phyloP scores from a whole-genome alignment of 2,329 filamentous ascomycete genomes.

The Xylariales sp. region DNA sequence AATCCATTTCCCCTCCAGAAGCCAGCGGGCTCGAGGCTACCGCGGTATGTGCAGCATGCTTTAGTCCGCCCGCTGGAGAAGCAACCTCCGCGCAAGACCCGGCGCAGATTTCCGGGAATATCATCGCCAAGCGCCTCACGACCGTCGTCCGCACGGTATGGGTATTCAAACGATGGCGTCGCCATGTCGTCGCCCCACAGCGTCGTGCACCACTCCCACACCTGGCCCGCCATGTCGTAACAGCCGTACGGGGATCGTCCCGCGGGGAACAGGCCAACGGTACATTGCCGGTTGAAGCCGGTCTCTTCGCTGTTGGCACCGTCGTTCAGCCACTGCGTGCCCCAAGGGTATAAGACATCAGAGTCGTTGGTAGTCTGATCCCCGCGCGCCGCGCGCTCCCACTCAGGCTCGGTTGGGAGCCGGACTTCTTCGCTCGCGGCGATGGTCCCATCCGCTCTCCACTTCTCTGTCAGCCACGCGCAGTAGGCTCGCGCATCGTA shows the following conservation, averaged over 20 bases:
- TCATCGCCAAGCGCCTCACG: background rate
- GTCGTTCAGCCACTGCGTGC: background rate
- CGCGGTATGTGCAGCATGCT: conserved; percentile 3
- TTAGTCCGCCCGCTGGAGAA: conserved; percentile 5
- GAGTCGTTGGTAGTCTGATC: background rate
- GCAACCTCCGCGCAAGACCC: conserved; percentile 6
- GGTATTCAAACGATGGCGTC: conserved; percentile 4
- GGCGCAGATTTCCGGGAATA: background rate
- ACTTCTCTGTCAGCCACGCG: conserved; percentile 1
- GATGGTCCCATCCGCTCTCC: background rate
- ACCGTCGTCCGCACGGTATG: background rate
- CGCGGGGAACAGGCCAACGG: conserved; percentile 5
- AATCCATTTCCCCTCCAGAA: conserved; percentile 6
- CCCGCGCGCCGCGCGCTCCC: conserved; percentile 3
- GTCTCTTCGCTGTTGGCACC: conserved; percentile 1
- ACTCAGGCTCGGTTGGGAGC: conserved; percentile 5
- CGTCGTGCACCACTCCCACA: conserved; percentile 7
- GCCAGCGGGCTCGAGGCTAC: conserved; percentile 4
- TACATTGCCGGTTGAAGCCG: conserved; percentile 1
- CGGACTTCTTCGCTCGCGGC: background rate
- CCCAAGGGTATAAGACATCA: conserved; percentile 2
- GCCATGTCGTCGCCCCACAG: conserved; percentile 5
- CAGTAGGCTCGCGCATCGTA: conserved; percentile 3
- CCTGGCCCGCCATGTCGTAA: conserved; percentile 6
- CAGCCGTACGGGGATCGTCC: conserved; percentile 3